Conservation (phyloP, 371 early-diverging fungal species). For the Rhizopus arrhizus region DNA sequence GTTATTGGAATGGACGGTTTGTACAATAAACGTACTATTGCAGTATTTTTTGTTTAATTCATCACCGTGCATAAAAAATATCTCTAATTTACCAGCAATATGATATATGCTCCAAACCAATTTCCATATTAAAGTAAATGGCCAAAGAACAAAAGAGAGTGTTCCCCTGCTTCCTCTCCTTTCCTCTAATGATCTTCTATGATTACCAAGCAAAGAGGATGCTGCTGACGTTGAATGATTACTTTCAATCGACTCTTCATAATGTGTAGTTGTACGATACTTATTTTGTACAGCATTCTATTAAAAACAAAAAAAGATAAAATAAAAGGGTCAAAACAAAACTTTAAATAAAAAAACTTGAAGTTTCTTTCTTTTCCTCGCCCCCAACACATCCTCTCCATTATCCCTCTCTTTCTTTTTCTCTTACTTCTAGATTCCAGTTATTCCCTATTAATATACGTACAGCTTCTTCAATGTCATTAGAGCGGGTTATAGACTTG, state of each 20-base stretch:
- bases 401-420: not conserved
- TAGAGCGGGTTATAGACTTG: conserved; percentile 27
- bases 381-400: not conserved
- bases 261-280: conserved; percentile 8
- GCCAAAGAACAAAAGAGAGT: conserved; percentile 54
- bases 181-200: not conserved
- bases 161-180: conserved; percentile 19
- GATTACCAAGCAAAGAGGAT: conserved; percentile 23
- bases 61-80: not conserved
- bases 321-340: not conserved
- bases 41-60: not conserved
- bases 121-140: conserved; percentile 55
- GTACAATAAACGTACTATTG: conserved; percentile 42
- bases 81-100: conserved; percentile 42
- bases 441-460: conserved; percentile 23
- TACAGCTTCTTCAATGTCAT: conserved; percentile 27
- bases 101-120: conserved; percentile 56
- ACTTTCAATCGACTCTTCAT: conserved; percentile 12
- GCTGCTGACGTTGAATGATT: conserved; percentile 24
- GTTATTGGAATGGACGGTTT: conserved; percentile 44
- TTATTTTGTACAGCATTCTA: conserved; percentile 28
- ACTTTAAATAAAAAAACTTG: not conserved
- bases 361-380: not conserved
- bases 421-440: conserved; percentile 32
- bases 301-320: not conserved